Percentiles rank a stretch among this genome's conserved stretches.
Evolutionary conservation across 331 rosid genomes (phyloP).

Genomic region (Rhamnella rubrinervis): DNA sequence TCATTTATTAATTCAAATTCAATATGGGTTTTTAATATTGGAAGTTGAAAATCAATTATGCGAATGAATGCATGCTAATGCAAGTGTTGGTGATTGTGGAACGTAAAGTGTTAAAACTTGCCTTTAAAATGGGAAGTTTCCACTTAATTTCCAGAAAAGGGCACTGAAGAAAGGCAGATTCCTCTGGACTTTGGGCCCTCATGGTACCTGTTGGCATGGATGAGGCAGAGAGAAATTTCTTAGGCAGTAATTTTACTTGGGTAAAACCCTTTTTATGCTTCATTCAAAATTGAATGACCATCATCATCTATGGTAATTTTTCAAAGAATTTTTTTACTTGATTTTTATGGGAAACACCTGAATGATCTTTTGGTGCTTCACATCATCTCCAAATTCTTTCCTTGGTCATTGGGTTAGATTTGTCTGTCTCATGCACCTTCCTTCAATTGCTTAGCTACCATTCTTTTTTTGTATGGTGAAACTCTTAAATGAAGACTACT

Average conservation of each 20-base stretch:
- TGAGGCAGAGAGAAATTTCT: too few species aligned
- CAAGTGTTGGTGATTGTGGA: neutral
- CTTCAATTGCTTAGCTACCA: neutral
- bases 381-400: neutral
- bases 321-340: too few species aligned
- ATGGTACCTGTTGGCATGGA: too few species aligned
- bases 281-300: neutral
- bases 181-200: too few species aligned
- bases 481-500: too few species aligned
- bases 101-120: neutral
- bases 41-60: too few species aligned
- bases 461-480: too few species aligned
- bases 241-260: too few species aligned
- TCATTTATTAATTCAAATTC: too few species aligned
- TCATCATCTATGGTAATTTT: neutral
- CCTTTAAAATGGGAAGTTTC: neutral
- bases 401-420: neutral
- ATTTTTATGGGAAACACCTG: constrained; percentile 11
- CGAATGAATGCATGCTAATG: too few species aligned
- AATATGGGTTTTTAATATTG: too few species aligned
- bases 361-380: constrained; percentile 2
- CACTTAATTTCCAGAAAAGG: neutral
- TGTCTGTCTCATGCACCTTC: neutral
- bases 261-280: neutral
- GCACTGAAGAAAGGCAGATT: too few species aligned